Evolutionary conservation across 2,329 filamentous ascomycete genomes (phyloP).

Genomic region (Diplodia sapinea): DNA sequence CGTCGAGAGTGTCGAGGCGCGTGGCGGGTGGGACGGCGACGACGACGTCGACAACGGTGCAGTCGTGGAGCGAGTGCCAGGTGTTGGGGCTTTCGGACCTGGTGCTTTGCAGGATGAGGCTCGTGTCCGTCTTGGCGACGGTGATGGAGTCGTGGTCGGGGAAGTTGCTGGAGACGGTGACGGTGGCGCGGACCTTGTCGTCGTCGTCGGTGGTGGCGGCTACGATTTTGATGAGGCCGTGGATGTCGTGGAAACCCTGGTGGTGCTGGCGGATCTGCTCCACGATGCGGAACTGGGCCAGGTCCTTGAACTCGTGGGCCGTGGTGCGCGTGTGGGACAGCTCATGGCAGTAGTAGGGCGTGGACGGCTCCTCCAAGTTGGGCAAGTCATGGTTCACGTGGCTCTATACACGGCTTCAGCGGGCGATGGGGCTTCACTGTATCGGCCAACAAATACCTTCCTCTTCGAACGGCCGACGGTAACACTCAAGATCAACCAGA

Average conservation of each 20-base stretch:
- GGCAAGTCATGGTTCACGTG: slow-evolving; percentile 3
- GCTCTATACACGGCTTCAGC: not conserved
- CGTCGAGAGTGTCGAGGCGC: not conserved
- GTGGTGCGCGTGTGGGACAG: not conserved
- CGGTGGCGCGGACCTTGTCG: not conserved
- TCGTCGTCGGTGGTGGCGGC: not conserved
- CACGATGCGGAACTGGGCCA: not conserved
- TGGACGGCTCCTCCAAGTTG: not conserved
- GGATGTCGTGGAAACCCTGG: not conserved
- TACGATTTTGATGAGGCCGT: slow-evolving; percentile 15
- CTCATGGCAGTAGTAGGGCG: slow-evolving; percentile 2
- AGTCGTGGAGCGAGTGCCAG: not conserved
- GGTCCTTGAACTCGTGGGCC: not conserved
- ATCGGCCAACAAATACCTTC: slow-evolving; percentile 8
- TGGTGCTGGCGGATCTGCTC: slow-evolving; percentile 10
- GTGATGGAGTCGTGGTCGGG: not conserved
- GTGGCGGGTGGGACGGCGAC: not conserved
- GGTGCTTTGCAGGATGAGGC: not conserved
- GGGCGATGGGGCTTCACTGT: not conserved
- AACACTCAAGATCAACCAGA: slow-evolving; percentile 14
- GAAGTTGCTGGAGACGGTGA: slow-evolving; percentile 19
- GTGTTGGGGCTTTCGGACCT: not conserved
- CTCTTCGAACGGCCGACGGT: not conserved
- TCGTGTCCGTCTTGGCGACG: slow-evolving; percentile 3
- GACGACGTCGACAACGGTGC: slow-evolving; percentile 18